Evolutionary conservation across 2,329 filamentous ascomycete species (phyloP), one percentile per base, ranked within the genome.

Genomic region (Cyclaneusma minus): DNA sequence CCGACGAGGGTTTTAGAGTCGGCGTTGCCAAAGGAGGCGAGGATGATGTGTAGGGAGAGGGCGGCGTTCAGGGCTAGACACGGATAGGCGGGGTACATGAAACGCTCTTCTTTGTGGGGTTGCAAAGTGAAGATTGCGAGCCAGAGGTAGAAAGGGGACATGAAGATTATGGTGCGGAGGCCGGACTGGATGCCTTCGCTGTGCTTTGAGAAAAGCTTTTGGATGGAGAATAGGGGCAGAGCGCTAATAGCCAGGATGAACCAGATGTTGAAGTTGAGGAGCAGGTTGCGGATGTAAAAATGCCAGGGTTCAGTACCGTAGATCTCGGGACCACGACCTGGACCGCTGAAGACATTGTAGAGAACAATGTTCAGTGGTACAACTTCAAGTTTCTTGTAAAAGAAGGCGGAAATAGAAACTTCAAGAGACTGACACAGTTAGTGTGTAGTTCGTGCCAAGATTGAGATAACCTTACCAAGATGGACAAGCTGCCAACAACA

Each of bases 11-110:
- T 67, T 39, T 64, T 70, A 0, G 76, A 70, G 32, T 81, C 64
- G 2, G 66, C 64, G 13, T 71, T 74, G 11, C 85, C 83, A 24
- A 93, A 54, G 19, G 76, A 74, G 8, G 72, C 62, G 10, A 95
- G 62, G 2, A 91, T 44, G 31, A 91, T 77, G 48, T 95, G 84
- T 18, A 91, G 57, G 4, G 81, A 68, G 28, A 94, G 66, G 6
- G 87, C 80, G 3, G 85, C 85, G 43, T 93, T 94, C 18, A 98
- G 61, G 1, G 80, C 78, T 19, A 98, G 61, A 35, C 87, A 83
- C 1, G 89, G 89, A 43, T 98, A 98, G 3, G 72, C 80, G 0
- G 89, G 89, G 44, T 93, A 98, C 85, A 98, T 95, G 58, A 98
- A 98, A 5, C 89, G 67, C 53, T 98, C 89, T 49, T 98, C 89